Evolutionary conservation across 768 basidiomycete genomes (phyloP).

Genomic region (Mycena alexandri): DNA sequence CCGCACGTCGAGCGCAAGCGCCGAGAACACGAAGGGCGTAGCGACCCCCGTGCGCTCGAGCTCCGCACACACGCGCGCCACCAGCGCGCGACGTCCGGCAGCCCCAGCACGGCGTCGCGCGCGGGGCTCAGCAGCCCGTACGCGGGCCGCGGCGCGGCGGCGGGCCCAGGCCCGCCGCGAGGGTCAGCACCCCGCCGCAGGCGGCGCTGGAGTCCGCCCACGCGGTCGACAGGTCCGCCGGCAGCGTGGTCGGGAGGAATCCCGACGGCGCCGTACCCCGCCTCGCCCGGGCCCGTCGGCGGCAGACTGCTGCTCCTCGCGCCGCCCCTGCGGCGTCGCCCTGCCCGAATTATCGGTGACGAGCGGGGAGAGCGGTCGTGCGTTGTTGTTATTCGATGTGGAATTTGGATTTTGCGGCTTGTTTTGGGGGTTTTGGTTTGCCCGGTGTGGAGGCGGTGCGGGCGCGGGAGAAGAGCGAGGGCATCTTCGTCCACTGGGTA

Average conservation of each 20-base stretch:
- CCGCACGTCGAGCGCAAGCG: constrained; percentile 73
- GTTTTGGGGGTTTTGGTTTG: constrained; percentile 25
- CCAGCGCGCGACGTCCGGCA: constrained; percentile 61
- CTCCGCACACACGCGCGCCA: constrained; percentile 55
- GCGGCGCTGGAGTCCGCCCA: background rate
- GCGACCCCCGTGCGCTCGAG: constrained; percentile 67
- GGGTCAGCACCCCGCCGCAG: background rate
- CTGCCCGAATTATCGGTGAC: constrained; percentile 6
- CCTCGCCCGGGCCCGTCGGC: background rate
- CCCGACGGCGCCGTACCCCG: constrained; percentile 19
- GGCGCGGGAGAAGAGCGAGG: constrained; percentile 31
- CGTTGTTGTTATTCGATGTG: too few species aligned
- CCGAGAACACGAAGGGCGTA: constrained; percentile 78
- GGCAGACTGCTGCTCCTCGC: too few species aligned
- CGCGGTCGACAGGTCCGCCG: background rate
- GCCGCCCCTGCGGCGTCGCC: too few species aligned
- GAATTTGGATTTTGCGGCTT: background rate
- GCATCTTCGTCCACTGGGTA: constrained; percentile 11
- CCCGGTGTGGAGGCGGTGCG: constrained; percentile 32
- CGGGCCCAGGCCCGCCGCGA: background rate
- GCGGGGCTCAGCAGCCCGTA: constrained; percentile 70
- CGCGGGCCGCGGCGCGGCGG: constrained; percentile 1
- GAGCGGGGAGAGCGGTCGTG: background rate
- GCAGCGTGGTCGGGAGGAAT: constrained; percentile 19
- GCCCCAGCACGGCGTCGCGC: constrained; percentile 64